A percentile compares a stretch with the other conserved stretches of the same genome.
phyloP scores from a whole-genome alignment of 2,329 filamentous ascomycete genomes.

The Aspergillus udagawae region DNA sequence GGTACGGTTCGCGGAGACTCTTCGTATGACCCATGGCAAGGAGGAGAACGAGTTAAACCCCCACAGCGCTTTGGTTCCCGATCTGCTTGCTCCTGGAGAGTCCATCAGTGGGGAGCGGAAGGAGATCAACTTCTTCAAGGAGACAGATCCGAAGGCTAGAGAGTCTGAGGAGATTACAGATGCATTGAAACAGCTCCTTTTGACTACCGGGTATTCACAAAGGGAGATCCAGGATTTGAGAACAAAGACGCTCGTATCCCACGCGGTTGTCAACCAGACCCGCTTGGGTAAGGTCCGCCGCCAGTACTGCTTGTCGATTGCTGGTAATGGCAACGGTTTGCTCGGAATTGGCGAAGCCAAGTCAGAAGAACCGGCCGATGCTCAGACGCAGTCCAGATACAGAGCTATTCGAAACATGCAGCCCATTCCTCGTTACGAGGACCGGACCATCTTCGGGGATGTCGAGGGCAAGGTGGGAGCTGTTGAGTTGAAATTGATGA shows the following conservation, averaged over 20 bases:
- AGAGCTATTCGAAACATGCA: constrained; percentile 87
- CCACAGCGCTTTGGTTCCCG: constrained; percentile 48
- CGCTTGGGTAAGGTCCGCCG: constrained; percentile 89
- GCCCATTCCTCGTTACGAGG: constrained; percentile 87
- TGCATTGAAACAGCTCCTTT: constrained; percentile 49
- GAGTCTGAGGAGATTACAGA: constrained; percentile 32
- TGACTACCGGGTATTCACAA: constrained; percentile 53
- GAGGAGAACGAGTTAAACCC: constrained; percentile 48
- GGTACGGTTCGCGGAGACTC: constrained; percentile 42
- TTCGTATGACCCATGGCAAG: constrained; percentile 49
- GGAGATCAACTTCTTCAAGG: constrained; percentile 24
- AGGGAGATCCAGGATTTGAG: constrained; percentile 51
- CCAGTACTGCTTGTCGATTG: constrained; percentile 71
- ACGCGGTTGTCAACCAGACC: constrained; percentile 84
- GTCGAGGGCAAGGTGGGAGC: constrained; percentile 81
- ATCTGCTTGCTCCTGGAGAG: constrained; percentile 46
- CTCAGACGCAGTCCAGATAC: constrained; percentile 68
- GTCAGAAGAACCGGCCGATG: constrained; percentile 67
- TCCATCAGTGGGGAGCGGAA: constrained; percentile 27
- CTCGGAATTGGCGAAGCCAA: constrained; percentile 90
- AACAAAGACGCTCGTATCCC: constrained; percentile 68
- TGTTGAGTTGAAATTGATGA: constrained; percentile 75
- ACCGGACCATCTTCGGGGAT: constrained; percentile 84
- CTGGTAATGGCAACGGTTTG: constrained; percentile 81
- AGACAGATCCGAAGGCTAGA: constrained; percentile 24